Percentiles rank a stretch among this genome's conserved stretches.
Conservation (phyloP, 75 land plant genomes). For the Adiantum capillusveneris region DNA sequence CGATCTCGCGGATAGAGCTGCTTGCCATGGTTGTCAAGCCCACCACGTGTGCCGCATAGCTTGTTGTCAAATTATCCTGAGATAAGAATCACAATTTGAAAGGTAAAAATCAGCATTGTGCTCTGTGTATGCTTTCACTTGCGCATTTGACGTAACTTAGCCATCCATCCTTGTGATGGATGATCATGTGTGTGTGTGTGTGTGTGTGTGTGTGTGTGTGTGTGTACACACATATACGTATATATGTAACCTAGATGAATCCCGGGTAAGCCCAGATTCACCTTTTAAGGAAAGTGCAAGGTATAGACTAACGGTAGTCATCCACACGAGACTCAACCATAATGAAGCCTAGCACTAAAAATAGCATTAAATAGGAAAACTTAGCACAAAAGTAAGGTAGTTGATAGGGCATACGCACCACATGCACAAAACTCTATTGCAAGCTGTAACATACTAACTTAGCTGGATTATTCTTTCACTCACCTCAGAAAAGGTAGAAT, state of each 20-base stretch:
- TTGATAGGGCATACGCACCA: too few species aligned
- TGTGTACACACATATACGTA: too few species aligned
- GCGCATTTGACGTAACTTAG: not conserved
- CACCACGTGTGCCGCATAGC: slow-evolving; percentile 21
- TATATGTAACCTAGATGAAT: too few species aligned
- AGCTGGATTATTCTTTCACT: not conserved
- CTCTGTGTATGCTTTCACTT: not conserved
- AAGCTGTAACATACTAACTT: not conserved
- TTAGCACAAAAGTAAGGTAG: too few species aligned
- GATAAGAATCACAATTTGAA: not conserved
- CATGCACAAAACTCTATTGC: not conserved
- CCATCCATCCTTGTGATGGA: not conserved
- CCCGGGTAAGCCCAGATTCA: too few species aligned
- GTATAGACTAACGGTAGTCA: not conserved
- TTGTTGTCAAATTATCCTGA: slow-evolving; percentile 15
- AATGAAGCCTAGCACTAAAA: not conserved
- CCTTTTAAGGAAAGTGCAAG: not conserved
- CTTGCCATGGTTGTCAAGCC: slow-evolving; percentile 29
- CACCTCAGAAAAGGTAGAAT: slow-evolving; percentile 26
- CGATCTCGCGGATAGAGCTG: slow-evolving; percentile 30
- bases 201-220: too few species aligned
- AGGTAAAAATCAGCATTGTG: not conserved
- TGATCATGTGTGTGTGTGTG: too few species aligned
- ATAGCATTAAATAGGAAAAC: too few species aligned
- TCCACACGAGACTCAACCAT: not conserved